These are phyloP conservation scores for Alternaria angustiovoidea DNA, from an alignment of 2,329 filamentous ascomycete species.

Conservation along the genomic window DNA sequence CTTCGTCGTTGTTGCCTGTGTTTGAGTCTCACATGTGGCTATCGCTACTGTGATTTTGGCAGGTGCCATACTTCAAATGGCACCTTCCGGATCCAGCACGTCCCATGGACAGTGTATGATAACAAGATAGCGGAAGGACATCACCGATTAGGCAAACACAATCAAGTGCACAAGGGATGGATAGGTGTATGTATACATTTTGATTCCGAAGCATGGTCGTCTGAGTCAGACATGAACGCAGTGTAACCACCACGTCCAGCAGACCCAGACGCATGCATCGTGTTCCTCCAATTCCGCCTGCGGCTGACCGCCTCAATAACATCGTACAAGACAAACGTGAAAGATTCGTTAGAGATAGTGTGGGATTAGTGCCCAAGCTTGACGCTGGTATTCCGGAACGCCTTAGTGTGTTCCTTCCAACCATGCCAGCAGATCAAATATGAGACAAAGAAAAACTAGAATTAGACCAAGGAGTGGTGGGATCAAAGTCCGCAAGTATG, in stretches of 20 bases:
- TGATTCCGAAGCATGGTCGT: conserved; percentile 14
- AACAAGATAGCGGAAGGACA: background rate
- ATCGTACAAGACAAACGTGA: conserved; percentile 23
- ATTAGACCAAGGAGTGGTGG: conserved; percentile 30
- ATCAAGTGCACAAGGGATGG: background rate
- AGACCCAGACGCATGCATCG: conserved; percentile 17
- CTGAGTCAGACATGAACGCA: conserved; percentile 21
- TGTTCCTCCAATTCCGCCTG: conserved; percentile 7
- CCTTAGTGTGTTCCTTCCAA: conserved; percentile 21
- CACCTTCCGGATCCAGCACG: conserved; percentile 3
- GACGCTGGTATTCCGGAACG: conserved; percentile 23
- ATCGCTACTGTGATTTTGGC: background rate
- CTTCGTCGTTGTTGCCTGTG: background rate
- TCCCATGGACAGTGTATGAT: background rate
- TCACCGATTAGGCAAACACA: background rate
- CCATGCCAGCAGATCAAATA: conserved; percentile 22
- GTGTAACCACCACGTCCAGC: conserved; percentile 19
- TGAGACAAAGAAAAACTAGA: conserved; percentile 21
- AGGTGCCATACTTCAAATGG: background rate
- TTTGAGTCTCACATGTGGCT: background rate
- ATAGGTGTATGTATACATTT: conserved; percentile 14
- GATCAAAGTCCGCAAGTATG: conserved; percentile 22
- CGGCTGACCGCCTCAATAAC: conserved; percentile 11
- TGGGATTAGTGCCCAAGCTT: conserved; percentile 24
- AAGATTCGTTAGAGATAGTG: conserved; percentile 30